A percentile compares a stretch with the other conserved stretches of the same genome.
Evolutionary conservation across 805 yeast genomes (phyloP).

Genomic region (Lachancea quebecensis): DNA sequence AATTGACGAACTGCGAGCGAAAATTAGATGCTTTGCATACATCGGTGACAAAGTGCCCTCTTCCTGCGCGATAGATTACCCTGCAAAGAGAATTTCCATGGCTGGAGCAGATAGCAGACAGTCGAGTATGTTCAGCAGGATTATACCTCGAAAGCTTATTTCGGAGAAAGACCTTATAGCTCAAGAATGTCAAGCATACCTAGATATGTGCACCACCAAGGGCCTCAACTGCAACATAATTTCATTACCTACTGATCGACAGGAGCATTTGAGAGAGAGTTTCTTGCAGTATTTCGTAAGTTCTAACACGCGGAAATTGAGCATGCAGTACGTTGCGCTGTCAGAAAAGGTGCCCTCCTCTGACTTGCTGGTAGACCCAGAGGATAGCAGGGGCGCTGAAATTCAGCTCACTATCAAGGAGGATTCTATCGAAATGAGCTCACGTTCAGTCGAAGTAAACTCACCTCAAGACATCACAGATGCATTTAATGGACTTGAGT

Average conservation of each 20-base stretch:
- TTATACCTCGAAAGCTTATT: conserved; percentile 18
- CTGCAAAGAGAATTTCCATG: conserved; percentile 8
- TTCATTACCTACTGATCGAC: conserved; percentile 15
- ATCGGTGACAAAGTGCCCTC: conserved; percentile 6
- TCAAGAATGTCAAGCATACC: conserved; percentile 25
- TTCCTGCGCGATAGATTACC: conserved; percentile 14
- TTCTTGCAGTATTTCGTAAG: background rate
- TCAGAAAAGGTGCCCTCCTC: conserved; percentile 23
- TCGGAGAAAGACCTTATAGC: conserved; percentile 17
- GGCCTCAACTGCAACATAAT: conserved; percentile 21
- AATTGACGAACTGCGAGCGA: conserved; percentile 36
- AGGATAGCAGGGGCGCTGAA: conserved; percentile 10
- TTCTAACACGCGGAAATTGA: conserved; percentile 4
- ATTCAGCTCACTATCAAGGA: conserved; percentile 21
- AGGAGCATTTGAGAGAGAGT: background rate
- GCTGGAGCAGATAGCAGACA: background rate
- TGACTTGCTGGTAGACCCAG: conserved; percentile 14
- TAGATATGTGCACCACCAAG: conserved; percentile 23
- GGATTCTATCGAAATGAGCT: conserved; percentile 19
- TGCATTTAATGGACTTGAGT: conserved; percentile 2
- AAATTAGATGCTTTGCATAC: conserved; percentile 29
- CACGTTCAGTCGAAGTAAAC: conserved; percentile 9
- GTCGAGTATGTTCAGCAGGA: conserved; percentile 15
- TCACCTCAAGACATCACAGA: conserved; percentile 8
- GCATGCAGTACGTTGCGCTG: conserved; percentile 23